phyloP scores from a whole-genome alignment of 1,284 basidiomycete species.

The Microbotryomycetes sp. region DNA sequence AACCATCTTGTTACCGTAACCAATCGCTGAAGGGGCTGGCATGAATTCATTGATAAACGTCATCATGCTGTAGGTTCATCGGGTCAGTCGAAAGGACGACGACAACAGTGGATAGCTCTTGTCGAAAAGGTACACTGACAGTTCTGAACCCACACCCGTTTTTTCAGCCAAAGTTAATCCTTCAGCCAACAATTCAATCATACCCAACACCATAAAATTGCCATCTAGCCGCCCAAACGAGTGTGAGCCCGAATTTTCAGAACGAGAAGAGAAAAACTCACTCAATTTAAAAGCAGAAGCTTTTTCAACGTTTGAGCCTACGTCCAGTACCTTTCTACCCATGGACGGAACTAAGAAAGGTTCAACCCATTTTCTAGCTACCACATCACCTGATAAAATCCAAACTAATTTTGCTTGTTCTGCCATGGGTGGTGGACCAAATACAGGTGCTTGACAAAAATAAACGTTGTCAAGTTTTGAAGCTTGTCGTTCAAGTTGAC shows the following conservation, averaged over 20 bases:
- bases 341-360: constrained; percentile 70
- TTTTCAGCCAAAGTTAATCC: constrained; percentile 77
- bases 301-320: constrained; percentile 61
- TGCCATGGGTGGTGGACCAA: constrained; percentile 62
- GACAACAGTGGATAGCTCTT: too few species aligned
- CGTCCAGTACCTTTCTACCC: constrained; percentile 58
- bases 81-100: constrained; percentile 39
- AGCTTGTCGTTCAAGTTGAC: constrained; percentile 66
- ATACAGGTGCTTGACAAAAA: constrained; percentile 72
- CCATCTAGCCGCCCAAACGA: constrained; percentile 38
- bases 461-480: constrained; percentile 56
- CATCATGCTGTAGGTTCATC: constrained; percentile 33
- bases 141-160: constrained; percentile 63
- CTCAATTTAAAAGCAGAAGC: constrained; percentile 45
- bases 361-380: constrained; percentile 71
- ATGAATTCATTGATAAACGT: constrained; percentile 37
- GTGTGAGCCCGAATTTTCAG: constrained; percentile 50
- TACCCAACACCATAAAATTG: constrained; percentile 35
- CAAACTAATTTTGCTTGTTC: constrained; percentile 64
- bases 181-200: constrained; percentile 71
- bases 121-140: constrained; percentile 55
- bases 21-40: constrained; percentile 46
- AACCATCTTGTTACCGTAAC: constrained; percentile 63
- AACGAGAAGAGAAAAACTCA: constrained; percentile 46
- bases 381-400: constrained; percentile 74